Evolutionary conservation across 306 rosid genomes (phyloP).

Genomic region (Cyclanthera cordifolia): DNA sequence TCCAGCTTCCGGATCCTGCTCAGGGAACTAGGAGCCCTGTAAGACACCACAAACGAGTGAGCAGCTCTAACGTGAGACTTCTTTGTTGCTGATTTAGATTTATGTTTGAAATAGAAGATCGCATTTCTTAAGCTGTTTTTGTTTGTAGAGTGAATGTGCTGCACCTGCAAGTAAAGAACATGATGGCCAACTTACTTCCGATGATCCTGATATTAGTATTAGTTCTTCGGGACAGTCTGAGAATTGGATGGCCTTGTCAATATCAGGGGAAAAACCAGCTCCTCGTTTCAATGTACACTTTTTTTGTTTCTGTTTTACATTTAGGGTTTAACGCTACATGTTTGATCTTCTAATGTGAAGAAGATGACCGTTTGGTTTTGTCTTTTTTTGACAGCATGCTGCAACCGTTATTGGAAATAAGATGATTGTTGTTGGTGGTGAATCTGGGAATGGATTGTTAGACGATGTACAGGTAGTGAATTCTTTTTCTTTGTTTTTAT

Average conservation of each 20-base stretch:
- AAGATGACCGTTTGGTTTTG: conserved; percentile 1
- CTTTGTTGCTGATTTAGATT: background rate
- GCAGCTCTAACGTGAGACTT: conserved; percentile 43
- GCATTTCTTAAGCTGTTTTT: conserved; percentile 9
- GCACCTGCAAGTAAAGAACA: conserved; percentile 34
- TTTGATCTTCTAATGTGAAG: background rate
- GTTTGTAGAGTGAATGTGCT: conserved; percentile 40
- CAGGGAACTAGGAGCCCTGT: conserved; percentile 74
- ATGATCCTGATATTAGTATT: conserved; percentile 46
- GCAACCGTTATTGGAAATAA: conserved; percentile 80
- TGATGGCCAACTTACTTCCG: conserved; percentile 31
- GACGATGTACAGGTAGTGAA: conserved; percentile 71
- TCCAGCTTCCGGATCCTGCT: conserved; percentile 53
- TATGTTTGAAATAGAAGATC: conserved; percentile 11
- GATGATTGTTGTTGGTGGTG: conserved; percentile 93
- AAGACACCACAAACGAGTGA: conserved; percentile 35
- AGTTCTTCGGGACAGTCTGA: conserved; percentile 49
- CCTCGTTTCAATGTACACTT: conserved; percentile 36
- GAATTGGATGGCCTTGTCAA: conserved; percentile 59
- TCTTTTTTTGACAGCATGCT: conserved; percentile 46
- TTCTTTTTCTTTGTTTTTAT: background rate
- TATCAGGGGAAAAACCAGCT: conserved; percentile 40
- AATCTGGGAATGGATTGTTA: conserved; percentile 54
- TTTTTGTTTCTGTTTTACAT: background rate
- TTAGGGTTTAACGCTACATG: background rate